A percentile compares a stretch with the other conserved stretches of the same genome.
These are phyloP conservation scores for Durusdinium trenchii DNA, from an alignment of 73 alveolate species.

Conservation along the genomic window DNA sequence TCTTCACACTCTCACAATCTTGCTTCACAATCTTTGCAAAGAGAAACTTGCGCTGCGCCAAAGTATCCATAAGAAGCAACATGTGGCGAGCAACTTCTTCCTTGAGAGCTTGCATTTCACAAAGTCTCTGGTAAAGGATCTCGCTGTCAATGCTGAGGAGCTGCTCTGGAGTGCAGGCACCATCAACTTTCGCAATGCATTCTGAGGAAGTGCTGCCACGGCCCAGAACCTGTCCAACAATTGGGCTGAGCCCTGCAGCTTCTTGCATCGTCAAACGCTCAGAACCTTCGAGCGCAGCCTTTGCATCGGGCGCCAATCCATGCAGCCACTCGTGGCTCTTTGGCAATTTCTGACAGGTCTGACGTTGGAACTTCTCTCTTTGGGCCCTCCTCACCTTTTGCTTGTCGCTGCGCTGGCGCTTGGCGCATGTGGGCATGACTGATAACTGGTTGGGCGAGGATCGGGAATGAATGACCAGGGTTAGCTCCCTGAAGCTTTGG, in stretches of 20 bases:
- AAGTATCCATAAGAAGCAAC: background rate
- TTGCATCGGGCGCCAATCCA: background rate
- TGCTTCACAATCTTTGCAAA: background rate
- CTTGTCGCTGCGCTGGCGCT: conserved; percentile 1
- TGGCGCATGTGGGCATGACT: background rate
- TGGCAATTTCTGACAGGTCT: background rate
- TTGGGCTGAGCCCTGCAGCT: background rate
- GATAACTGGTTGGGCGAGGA: background rate
- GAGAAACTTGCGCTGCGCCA: conserved; percentile 9
- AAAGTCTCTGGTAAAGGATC: conserved; percentile 26
- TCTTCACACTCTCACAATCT: background rate
- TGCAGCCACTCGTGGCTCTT: background rate
- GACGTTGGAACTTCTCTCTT: background rate
- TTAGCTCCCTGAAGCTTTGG: conserved; percentile 21
- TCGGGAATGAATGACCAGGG: background rate
- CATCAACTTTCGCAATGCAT: conserved; percentile 11
- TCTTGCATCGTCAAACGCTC: background rate
- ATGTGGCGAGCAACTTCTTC: conserved; percentile 2
- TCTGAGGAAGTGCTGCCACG: background rate
- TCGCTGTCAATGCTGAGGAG: background rate
- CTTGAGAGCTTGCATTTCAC: conserved; percentile 19
- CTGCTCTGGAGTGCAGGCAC: conserved; percentile 28
- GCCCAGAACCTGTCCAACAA: background rate
- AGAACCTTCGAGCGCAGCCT: background rate
- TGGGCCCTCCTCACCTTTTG: background rate